Conservation (phyloP, 306 rosid species). For the barrel medic (Medicago truncatula) region MtrunA17r5.0-ANR NC_053043.1:40833501-40834000, state of each 20-base stretch:
- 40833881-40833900: constrained; percentile 51
- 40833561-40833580: constrained; percentile 75
- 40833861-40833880: constrained; percentile 55
- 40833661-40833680: constrained; percentile 61
- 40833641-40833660: constrained; percentile 82
- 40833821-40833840: constrained; percentile 54
- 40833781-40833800: constrained; percentile 39
- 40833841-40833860: constrained; percentile 53
- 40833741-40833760: constrained; percentile 58
- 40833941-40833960: not conserved
- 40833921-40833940: constrained; percentile 2
- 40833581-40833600: constrained; percentile 56
- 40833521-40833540: constrained; percentile 68
- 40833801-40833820: constrained; percentile 50
- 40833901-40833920: constrained; percentile 52
- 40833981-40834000: no score
- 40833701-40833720: constrained; percentile 49
- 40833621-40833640: constrained; percentile 71
- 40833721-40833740: constrained; percentile 51
- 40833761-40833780: constrained; percentile 40
- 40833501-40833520: constrained; percentile 57
- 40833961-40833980: no score
- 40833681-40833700: constrained; percentile 73
- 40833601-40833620: constrained; percentile 87
- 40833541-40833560: constrained; percentile 59